Evolutionary conservation across 2,329 filamentous ascomycete species (phyloP).

Genomic region (Rosellinia necatrix): DNA sequence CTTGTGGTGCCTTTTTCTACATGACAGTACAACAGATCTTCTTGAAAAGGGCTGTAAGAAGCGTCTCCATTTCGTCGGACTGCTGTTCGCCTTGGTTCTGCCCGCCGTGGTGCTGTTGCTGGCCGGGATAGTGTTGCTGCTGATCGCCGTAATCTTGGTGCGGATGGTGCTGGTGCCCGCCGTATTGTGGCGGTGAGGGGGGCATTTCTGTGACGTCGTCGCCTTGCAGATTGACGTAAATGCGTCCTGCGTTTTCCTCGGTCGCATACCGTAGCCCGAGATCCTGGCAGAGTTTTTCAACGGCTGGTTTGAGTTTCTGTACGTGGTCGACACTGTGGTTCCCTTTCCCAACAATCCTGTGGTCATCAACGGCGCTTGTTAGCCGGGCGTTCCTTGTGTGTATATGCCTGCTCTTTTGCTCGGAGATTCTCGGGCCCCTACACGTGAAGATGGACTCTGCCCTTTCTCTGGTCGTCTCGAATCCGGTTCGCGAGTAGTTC

Average conservation of each 20-base stretch:
- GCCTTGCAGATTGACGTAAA: slow-evolving; percentile 85
- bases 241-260: slow-evolving; percentile 84
- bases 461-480: slow-evolving; percentile 71
- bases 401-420: neutral
- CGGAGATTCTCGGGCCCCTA: slow-evolving; percentile 40
- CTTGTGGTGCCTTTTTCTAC: slow-evolving; percentile 2
- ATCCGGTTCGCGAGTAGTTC: slow-evolving; percentile 87
- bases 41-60: slow-evolving; percentile 17
- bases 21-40: slow-evolving; percentile 24
- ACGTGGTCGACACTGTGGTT: slow-evolving; percentile 83
- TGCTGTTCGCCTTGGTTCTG: slow-evolving; percentile 16
- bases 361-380: neutral
- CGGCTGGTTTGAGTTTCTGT: slow-evolving; percentile 93
- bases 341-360: slow-evolving; percentile 86
- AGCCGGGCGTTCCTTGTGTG: neutral
- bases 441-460: slow-evolving; percentile 85
- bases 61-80: slow-evolving; percentile 13
- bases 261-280: slow-evolving; percentile 81
- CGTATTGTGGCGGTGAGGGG: slow-evolving; percentile 50
- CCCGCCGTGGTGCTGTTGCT: slow-evolving; percentile 39
- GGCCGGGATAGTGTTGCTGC: slow-evolving; percentile 46
- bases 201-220: slow-evolving; percentile 61
- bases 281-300: slow-evolving; percentile 84
- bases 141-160: slow-evolving; percentile 40
- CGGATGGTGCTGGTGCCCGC: slow-evolving; percentile 13